These are phyloP conservation scores for Wickerhamiella azymoides DNA, from an alignment of 805 yeast genomes.

Conservation along the genomic window DNA sequence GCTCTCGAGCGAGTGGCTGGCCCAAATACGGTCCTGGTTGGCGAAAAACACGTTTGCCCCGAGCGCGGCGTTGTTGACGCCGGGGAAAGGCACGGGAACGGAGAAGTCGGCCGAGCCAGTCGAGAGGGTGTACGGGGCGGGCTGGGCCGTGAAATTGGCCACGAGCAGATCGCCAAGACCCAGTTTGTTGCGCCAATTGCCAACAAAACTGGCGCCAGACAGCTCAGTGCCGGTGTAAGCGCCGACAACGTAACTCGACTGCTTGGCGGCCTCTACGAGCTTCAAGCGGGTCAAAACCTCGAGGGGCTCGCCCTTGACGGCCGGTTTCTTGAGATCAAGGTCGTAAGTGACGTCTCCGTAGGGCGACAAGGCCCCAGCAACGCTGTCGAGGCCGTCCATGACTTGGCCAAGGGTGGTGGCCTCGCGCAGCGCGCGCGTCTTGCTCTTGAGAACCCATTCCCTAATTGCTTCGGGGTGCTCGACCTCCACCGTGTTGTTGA, in stretches of 20 bases:
- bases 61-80: constrained; percentile 10
- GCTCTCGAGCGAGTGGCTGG: constrained; percentile 38
- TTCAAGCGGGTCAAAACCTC: background rate
- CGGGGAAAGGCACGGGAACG: constrained; percentile 16
- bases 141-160: constrained; percentile 12
- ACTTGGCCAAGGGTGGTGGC: constrained; percentile 18
- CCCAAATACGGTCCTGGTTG: constrained; percentile 42
- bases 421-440: constrained; percentile 20
- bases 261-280: constrained; percentile 11
- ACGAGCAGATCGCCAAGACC: constrained; percentile 18
- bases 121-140: constrained; percentile 15
- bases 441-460: constrained; percentile 18
- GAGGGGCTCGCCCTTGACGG: constrained; percentile 1
- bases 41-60: constrained; percentile 28
- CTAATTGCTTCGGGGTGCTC: constrained; percentile 20
- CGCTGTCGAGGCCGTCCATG: constrained; percentile 17
- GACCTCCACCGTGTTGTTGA: constrained; percentile 20
- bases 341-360: constrained; percentile 13
- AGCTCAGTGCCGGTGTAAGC: constrained; percentile 12
- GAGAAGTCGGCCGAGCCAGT: constrained; percentile 15
- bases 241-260: constrained; percentile 9
- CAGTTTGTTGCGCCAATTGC: constrained; percentile 13
- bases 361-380: constrained; percentile 15
- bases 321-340: constrained; percentile 8
- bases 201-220: constrained; percentile 11